Base-by-base conservation (phyloP, 75 land plant genomes). In the Pinus tabuliformis region DNA sequence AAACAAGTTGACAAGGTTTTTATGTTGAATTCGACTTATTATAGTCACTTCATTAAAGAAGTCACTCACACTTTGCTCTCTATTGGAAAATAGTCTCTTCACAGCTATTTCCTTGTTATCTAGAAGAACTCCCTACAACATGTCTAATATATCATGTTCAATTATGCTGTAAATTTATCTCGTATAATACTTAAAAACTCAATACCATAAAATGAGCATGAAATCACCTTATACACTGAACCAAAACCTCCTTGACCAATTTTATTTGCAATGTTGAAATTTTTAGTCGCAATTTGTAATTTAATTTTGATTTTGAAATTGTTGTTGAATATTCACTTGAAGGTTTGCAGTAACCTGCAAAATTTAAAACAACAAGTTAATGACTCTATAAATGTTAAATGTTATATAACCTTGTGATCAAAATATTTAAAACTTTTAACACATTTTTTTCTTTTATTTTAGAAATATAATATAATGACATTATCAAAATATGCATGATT, bases 181-280 rank as follows among this genome's bases (percentile, higher is more conserved):
- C 52, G 3, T 7, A 49, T 39, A 16, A 26, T 3, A 61, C 56
- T 59, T 13, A 33, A 42, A n/a, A 17, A n/a, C 22, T 1, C 11
- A 42, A 9, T n/a, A 20, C 0, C 12, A 18, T 56, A 18, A 21
- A 74, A 74, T 18, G 12, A 16, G 6, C 15, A 42, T 52, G 52
- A 28, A 49, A 21, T 20, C 75, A 81, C 87, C 83, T 81, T 85
- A 71, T 78, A 85, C 8, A 85, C 83, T 16, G 77, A 57, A 21
- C 87, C 87, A 71, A 73, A 75, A 18, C 80, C 68, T 20, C 87
- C 87, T 64, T 85, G 77, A 16, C 87, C 87, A 33, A 85, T 66
- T 21, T 81, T 81, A 70, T 81, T 85, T 45, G 64, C 36, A 0
- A 39, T 24, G 57, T 76, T 57, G 66, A 85, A 85, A 59, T 81